phyloP scores from a whole-genome alignment of 2,329 filamentous ascomycete species.

The Exophiala sideris region DNA sequence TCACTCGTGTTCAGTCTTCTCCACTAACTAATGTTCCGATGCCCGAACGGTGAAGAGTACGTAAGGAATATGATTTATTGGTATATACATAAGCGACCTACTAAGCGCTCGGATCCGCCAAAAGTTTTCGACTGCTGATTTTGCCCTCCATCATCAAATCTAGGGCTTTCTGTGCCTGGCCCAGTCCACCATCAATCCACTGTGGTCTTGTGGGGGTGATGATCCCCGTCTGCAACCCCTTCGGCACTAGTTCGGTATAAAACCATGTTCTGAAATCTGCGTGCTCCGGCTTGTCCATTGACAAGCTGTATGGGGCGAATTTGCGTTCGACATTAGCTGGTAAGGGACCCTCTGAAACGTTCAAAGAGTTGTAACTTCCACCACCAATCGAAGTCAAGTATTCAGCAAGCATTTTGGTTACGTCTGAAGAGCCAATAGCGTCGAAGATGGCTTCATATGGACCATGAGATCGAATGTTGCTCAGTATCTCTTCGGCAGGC shows the following conservation, averaged over 20 bases:
- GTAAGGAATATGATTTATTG: too few species aligned
- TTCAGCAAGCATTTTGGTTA: constrained; percentile 2
- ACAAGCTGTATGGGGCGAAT: constrained; percentile 12
- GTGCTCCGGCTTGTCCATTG: constrained; percentile 10
- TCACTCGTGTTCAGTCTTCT: too few species aligned
- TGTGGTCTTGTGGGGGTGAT: constrained; percentile 22
- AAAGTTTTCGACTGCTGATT: constrained; percentile 47
- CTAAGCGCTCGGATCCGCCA: constrained; percentile 23
- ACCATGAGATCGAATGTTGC: constrained; percentile 5
- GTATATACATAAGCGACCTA: not conserved
- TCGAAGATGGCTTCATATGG: constrained; percentile 19
- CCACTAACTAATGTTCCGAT: too few species aligned
- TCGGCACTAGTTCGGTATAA: constrained; percentile 13
- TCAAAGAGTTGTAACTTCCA: constrained; percentile 6
- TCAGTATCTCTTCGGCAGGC: not conserved
- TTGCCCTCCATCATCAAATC: constrained; percentile 42
- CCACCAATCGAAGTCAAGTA: constrained; percentile 9
- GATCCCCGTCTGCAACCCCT: constrained; percentile 6
- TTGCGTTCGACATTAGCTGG: constrained; percentile 8
- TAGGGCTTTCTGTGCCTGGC: constrained; percentile 44
- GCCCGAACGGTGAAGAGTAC: too few species aligned
- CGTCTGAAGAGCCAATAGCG: constrained; percentile 7
- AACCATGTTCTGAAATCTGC: constrained; percentile 14
- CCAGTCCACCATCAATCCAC: constrained; percentile 37
- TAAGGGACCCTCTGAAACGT: constrained; percentile 5